Conservation (phyloP, 208 protist species). For the Spongospora subterranea region DNA sequence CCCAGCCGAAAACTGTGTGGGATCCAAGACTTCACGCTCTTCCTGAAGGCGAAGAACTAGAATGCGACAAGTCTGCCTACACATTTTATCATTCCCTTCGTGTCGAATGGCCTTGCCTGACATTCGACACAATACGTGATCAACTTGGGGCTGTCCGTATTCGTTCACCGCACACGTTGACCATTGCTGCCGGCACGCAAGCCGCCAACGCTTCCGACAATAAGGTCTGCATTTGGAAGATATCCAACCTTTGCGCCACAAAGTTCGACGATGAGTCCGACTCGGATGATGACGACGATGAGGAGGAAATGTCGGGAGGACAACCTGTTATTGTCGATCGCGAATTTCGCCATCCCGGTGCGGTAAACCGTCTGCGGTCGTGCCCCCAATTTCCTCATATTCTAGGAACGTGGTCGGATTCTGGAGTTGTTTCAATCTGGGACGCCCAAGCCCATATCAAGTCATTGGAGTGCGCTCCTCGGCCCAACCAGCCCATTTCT, state of each 20-base stretch:
- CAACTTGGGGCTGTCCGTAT: conserved; percentile 33
- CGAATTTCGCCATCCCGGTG: conserved; percentile 54
- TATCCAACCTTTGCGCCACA: conserved; percentile 56
- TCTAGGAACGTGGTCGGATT: conserved; percentile 62
- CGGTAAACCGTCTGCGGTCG: conserved; percentile 54
- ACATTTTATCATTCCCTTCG: conserved; percentile 28
- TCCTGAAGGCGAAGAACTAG: conserved; percentile 5
- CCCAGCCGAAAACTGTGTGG: neutral
- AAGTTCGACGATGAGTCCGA: conserved; percentile 55
- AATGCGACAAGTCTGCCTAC: conserved; percentile 1
- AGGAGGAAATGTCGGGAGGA: neutral
- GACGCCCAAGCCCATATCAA: conserved; percentile 12
- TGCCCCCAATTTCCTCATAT: conserved; percentile 58
- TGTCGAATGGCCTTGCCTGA: conserved; percentile 62
- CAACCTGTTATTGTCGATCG: conserved; percentile 39
- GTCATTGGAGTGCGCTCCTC: neutral
- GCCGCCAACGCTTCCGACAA: conserved; percentile 57
- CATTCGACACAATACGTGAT: conserved; percentile 56
- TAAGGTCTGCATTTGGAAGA: conserved; percentile 57
- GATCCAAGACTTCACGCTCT: neutral
- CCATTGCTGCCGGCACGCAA: conserved; percentile 61
- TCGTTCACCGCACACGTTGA: conserved; percentile 22
- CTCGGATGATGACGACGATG: conserved; percentile 1
- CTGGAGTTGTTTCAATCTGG: conserved; percentile 58
- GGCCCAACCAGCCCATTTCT: neutral